Evolutionary conservation across 2,329 filamentous ascomycete genomes (phyloP), one percentile per base, ranked within the genome.

Genomic region (Lasiodiplodia theobromae): DNA sequence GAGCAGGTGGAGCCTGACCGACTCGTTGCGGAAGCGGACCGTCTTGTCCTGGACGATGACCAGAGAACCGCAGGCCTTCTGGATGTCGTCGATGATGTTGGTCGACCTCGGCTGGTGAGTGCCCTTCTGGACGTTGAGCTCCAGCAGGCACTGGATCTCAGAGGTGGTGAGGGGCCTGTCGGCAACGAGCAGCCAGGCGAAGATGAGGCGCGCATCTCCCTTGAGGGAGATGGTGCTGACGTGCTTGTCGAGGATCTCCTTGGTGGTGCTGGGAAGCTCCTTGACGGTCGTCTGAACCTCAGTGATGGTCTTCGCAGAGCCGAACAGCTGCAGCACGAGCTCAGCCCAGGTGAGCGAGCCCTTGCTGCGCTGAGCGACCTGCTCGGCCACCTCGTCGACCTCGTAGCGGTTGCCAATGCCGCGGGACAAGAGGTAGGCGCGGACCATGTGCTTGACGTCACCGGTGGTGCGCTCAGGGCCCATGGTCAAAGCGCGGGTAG

Each of bases 321-420:
- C 77, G n/a, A 83, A 72, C 47, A 79, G 74, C 68, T 81, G 77
- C 53, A 82, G 74, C 5, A 78, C 78, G 67, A 84, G 74, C 28
- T 81, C 79, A 1, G 81, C 77, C 78, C 81, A 83, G 16, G 83
- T 77, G 71, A 85, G 84, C 4, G 81, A 83, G 8, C 82, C 82
- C 23, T 82, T 78, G 1, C 82, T 78, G 11, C 76, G 73, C 23
- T 78, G 72, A 31, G 80, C 79, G 52, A 85, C 77, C 14, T 78
- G 73, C 53, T 79, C 74, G 11, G 82, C 74, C 16, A 82, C 68
- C 0, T 73, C 65, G n/a, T 80, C 73, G 3, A 78, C 74, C 67
- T 81, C 78, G 44, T 78, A 74, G 12, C 40, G 34, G 58, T 64
- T 68, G n/a, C 51, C 49, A 37, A 68, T 57, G 57, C 57, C 67